These are phyloP conservation scores for Avena insularis DNA, from an alignment of 176 grass and related monocot species.

Conservation along the genomic window DNA sequence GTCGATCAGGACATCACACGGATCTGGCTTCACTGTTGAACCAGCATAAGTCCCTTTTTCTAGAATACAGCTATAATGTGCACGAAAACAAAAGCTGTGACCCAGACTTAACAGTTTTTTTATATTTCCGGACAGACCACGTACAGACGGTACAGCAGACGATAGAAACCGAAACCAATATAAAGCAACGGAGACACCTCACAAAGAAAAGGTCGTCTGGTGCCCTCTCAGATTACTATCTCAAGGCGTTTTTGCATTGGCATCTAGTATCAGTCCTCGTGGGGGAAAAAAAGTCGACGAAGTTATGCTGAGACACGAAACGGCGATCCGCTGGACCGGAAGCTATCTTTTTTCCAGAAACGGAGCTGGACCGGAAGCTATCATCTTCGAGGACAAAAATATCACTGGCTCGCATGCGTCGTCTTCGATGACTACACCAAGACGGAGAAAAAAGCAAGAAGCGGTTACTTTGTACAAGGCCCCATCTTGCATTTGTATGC, in stretches of 20 bases:
- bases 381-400: neutral
- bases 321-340: neutral
- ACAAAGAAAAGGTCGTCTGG: neutral
- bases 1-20: no score
- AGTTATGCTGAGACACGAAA: neutral
- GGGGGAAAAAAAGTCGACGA: neutral
- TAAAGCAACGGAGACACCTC: neutral
- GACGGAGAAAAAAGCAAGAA: neutral
- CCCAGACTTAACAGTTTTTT: neutral
- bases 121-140: neutral
- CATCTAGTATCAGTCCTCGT: neutral
- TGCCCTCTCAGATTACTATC: neutral
- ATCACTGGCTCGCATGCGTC: no score
- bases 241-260: neutral
- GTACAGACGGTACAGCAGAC: no score
- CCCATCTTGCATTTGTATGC: no score
- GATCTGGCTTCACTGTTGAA: no score
- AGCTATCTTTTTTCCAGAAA: no score
- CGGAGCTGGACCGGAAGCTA: no score
- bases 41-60: no score
- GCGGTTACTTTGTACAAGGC: no score
- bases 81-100: neutral
- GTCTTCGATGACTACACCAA: neutral
- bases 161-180: no score
- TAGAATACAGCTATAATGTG: neutral